These are phyloP conservation scores for Oryza nivara DNA, from an alignment of 176 grass and related monocot genomes.

Conservation along the genomic window DNA sequence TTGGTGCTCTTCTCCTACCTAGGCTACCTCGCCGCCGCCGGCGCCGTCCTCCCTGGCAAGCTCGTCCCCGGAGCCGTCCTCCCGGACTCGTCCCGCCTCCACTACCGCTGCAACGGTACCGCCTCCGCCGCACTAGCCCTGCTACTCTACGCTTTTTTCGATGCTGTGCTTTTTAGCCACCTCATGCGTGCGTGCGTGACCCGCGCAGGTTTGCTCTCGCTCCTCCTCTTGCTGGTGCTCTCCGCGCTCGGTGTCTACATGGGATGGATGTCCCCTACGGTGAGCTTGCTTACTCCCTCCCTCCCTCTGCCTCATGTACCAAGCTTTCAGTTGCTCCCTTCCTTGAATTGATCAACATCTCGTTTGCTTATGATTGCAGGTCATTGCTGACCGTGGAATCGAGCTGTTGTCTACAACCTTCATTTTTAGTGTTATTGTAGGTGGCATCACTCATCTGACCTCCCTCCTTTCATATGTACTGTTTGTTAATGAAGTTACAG, in stretches of 20 bases:
- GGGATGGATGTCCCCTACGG: conserved; percentile 75
- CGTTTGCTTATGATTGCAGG: conserved; percentile 53
- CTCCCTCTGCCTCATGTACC: not conserved
- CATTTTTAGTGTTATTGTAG: conserved; percentile 85
- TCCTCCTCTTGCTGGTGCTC: conserved; percentile 59
- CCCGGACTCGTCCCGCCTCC: conserved; percentile 78
- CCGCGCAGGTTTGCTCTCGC: conserved; percentile 66
- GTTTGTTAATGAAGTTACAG: not conserved
- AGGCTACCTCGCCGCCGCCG: conserved; percentile 71
- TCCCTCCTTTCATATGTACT: not conserved
- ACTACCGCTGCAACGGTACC: conserved; percentile 90
- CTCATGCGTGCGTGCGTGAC: not conserved
- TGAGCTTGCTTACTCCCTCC: conserved; percentile 12
- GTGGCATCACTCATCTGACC: conserved; percentile 10
- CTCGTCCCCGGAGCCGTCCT: conserved; percentile 74
- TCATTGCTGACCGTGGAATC: conserved; percentile 82
- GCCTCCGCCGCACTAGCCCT: not conserved
- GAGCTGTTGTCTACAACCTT: conserved; percentile 74
- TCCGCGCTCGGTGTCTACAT: conserved; percentile 49
- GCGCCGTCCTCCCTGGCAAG: conserved; percentile 74
- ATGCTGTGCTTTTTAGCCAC: too few species aligned
- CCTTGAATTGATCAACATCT: not conserved
- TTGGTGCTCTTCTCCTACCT: conserved; percentile 71
- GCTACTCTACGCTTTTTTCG: too few species aligned
- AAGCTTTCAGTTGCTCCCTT: not conserved